Evolutionary conservation across 768 basidiomycete species (phyloP).

Genomic region (Hypsizygus marmoreus): DNA sequence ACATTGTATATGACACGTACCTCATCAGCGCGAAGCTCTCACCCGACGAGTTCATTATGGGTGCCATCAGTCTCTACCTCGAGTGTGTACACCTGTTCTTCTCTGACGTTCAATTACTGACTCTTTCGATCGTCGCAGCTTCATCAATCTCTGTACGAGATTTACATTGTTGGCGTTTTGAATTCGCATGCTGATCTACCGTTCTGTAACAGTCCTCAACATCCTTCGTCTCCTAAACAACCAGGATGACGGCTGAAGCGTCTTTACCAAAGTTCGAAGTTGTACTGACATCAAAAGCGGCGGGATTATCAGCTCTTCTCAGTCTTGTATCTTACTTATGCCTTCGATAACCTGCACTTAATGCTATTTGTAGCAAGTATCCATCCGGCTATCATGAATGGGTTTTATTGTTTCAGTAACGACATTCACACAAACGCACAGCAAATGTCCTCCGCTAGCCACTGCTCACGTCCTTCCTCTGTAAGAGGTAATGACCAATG

Average conservation of each 20-base stretch:
- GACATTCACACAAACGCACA: too few species aligned
- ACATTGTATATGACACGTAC: conserved; percentile 90
- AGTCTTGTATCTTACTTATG: too few species aligned
- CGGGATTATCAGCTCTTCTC: too few species aligned
- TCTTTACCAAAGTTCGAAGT: too few species aligned
- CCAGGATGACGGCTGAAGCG: conserved; percentile 45
- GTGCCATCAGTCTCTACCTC: conserved; percentile 89
- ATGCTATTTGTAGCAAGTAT: too few species aligned
- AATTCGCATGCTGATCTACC: conserved; percentile 7
- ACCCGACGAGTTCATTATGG: conserved; percentile 93
- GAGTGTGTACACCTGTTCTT: conserved; percentile 58
- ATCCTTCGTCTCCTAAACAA: conserved; percentile 82
- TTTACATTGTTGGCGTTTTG: conserved; percentile 12
- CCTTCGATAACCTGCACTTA: too few species aligned
- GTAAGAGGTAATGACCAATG: conserved; percentile 58
- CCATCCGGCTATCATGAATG: too few species aligned
- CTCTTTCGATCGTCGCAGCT: conserved; percentile 44
- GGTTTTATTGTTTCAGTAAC: too few species aligned
- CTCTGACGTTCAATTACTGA: conserved; percentile 3
- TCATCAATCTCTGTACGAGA: conserved; percentile 88
- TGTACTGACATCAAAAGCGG: too few species aligned
- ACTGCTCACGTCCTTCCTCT: conserved; percentile 28
- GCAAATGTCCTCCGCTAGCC: too few species aligned
- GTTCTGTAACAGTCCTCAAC: conserved; percentile 62
- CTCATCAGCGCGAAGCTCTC: conserved; percentile 85